A percentile compares a stretch with the other conserved stretches of the same genome.
Conservation (phyloP, 2,329 filamentous ascomycete species). For the Chaetomium sp. region DNA sequence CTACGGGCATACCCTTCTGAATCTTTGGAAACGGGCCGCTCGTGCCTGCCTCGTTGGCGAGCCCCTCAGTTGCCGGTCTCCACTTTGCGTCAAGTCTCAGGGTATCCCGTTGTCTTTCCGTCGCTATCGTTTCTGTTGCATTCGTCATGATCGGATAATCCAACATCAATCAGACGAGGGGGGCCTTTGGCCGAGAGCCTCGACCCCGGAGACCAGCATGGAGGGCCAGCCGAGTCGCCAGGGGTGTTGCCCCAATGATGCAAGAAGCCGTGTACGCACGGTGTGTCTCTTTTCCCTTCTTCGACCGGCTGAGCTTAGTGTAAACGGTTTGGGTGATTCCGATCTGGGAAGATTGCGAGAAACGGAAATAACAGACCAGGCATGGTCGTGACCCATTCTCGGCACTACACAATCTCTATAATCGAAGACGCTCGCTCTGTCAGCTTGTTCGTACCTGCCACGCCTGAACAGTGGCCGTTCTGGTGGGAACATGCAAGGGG, state of each 20-base stretch:
- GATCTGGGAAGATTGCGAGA: background rate
- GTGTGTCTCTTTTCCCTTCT: background rate
- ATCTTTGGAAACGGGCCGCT: background rate
- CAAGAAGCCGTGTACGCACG: background rate
- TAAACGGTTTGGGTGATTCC: background rate
- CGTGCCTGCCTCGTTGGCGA: background rate
- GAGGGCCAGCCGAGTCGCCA: conserved; percentile 1
- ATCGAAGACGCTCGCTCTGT: too few relatives aligned
- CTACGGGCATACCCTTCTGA: background rate
- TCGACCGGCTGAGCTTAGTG: background rate
- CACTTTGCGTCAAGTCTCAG: too few relatives aligned
- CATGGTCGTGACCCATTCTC: too few relatives aligned
- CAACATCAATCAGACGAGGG: conserved; percentile 11
- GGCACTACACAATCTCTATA: too few relatives aligned
- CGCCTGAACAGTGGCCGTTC: too few relatives aligned
- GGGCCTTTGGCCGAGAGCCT: background rate
- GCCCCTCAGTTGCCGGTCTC: background rate
- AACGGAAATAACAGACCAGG: too few relatives aligned
- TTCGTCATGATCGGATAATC: conserved; percentile 27
- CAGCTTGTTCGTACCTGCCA: too few relatives aligned
- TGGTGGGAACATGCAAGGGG: too few relatives aligned
- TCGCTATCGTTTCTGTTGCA: background rate
- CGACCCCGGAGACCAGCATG: conserved; percentile 3
- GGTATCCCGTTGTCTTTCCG: background rate
- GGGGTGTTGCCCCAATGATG: background rate